Evolutionary conservation across 1,139 yeast genomes (phyloP), one percentile per base, ranked within the genome.

Genomic region (Candida glucosophila): DNA sequence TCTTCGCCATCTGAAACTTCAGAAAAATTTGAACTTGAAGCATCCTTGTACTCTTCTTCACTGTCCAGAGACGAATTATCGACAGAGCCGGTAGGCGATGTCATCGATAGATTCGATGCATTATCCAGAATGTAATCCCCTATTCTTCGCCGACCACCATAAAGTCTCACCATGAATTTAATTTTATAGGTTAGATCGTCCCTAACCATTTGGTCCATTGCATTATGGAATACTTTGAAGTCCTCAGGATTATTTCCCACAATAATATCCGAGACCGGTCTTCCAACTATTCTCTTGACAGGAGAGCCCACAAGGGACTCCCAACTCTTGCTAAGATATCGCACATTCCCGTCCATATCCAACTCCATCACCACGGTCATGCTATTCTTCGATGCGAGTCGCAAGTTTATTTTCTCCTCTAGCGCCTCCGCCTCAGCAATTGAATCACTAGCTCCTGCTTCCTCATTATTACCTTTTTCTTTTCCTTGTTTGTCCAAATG

Each of bases 301-400:
- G 62, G 59, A 0, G 88, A 77, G 2, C 93, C 92, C 10, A 77
- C 78, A 7, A 86, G 66, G 6, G 66, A 44, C 39, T 76, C 79
- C 96, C 96, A 88, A 35, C 78, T 73, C 34, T 67, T 68, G 35
- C 90, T 73, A 17, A 86, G 49, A 47, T 81, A 82, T 28, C 72
- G 69, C n/a, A 90, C 75, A 21, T 67, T 71, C 12, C 95, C 86
- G 40, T 77, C 78, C 43, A 85, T 56, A 42, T 80, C 90, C 31
- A 90, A 55, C 49, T 90, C 98, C 58, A 90, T 56, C 2, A 90
- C 78, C n/a, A 78, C 73, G n/a, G 86, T 77, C 4, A 85, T 85
- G 38, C 77, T 79, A 35, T 71, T 68, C 8, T 76, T 67, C 12
- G 81, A 73, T 1, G 88, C 88, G 15, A 61, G 39, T 12, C 63